Percentiles rank a stretch among this genome's conserved stretches.
phyloP scores from a whole-genome alignment of 306 rosid species.

The Ormosia emarginata region DNA sequence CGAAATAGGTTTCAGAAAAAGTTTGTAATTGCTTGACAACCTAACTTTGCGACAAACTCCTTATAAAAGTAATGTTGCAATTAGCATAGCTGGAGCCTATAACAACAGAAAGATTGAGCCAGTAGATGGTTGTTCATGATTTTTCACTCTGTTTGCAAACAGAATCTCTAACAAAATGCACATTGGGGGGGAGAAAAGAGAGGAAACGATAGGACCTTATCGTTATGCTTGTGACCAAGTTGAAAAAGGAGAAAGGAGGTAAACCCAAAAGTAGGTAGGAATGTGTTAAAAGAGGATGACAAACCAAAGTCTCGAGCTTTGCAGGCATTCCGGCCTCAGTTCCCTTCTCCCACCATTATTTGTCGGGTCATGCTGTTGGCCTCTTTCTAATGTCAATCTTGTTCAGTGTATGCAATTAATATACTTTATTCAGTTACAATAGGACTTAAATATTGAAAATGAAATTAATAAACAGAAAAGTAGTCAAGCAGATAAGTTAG shows the following conservation, averaged over 20 bases:
- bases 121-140: background rate
- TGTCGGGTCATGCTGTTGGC: conserved; percentile 61
- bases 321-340: conserved; percentile 57
- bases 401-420: conserved; percentile 2
- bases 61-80: background rate
- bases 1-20: background rate
- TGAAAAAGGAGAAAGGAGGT: conserved; percentile 16
- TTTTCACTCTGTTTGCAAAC: background rate
- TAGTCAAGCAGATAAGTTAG: background rate
- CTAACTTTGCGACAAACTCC: background rate
- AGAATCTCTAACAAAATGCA: conserved; percentile 2
- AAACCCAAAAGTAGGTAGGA: conserved; percentile 40
- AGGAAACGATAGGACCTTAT: conserved; percentile 31
- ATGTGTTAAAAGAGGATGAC: conserved; percentile 45
- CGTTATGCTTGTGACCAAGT: conserved; percentile 15
- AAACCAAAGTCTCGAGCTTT: conserved; percentile 58
- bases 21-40: background rate
- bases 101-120: background rate
- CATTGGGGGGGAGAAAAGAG: background rate
- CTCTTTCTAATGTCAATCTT: conserved; percentile 36
- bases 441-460: background rate
- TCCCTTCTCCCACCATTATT: conserved; percentile 57
- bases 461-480: conserved; percentile 3
- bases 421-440: conserved; percentile 26
- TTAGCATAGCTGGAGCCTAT: background rate